phyloP scores from a whole-genome alignment of 441 rosid genomes.

The Flueggea neowawraea region DNA sequence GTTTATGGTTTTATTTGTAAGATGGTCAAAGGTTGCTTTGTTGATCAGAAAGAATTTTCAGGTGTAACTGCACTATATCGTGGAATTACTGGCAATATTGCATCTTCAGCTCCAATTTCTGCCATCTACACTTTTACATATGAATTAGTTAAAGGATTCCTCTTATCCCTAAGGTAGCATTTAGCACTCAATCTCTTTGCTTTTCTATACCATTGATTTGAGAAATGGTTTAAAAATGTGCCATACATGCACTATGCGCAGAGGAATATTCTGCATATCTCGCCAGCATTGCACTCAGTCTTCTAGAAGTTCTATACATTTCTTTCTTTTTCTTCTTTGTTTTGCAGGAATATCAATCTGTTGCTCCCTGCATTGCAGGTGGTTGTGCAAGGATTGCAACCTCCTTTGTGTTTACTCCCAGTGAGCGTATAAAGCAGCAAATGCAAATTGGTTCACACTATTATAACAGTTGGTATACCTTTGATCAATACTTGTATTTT shows the following conservation, averaged over 20 bases:
- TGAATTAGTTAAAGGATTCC: conserved; percentile 89
- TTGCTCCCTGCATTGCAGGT: conserved; percentile 87
- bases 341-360: conserved; percentile 69
- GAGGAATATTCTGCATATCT: conserved; percentile 1
- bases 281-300: background rate
- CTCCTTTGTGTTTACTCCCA: conserved; percentile 88
- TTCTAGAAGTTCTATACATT: background rate
- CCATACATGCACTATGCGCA: too few species aligned
- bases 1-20: background rate
- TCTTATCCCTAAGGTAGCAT: conserved; percentile 60
- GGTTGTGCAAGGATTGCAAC: conserved; percentile 93
- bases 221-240: too few species aligned
- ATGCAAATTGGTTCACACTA: conserved; percentile 93
- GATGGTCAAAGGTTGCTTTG: background rate
- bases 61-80: conserved; percentile 80
- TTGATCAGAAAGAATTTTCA: conserved; percentile 28
- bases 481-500: background rate
- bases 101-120: conserved; percentile 91
- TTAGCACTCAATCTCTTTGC: background rate
- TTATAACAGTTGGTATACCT: conserved; percentile 70
- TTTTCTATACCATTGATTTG: too few species aligned
- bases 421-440: conserved; percentile 93
- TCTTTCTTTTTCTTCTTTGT: background rate
- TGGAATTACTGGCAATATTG: conserved; percentile 71
- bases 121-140: conserved; percentile 83